Evolutionary conservation across 2,329 filamentous ascomycete species (phyloP).

Genomic region (Cytospora piceae): DNA sequence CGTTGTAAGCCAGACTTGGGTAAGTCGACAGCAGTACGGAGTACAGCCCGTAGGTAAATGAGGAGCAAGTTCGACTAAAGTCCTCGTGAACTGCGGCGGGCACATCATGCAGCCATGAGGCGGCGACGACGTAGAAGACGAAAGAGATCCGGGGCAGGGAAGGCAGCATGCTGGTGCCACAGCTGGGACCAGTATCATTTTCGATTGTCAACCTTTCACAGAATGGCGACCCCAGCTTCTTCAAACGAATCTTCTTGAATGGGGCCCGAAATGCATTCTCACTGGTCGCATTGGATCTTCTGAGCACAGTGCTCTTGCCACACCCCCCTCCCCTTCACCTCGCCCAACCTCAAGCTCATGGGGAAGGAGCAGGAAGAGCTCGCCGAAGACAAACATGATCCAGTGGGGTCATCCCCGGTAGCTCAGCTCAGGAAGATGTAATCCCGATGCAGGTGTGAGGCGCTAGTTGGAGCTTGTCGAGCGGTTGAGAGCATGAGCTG

Average conservation of each 20-base stretch:
- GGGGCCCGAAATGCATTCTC: no score
- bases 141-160: neutral
- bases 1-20: no score
- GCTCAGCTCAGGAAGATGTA: conserved; percentile 1
- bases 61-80: neutral
- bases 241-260: no score
- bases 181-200: neutral
- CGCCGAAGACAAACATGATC: neutral
- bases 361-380: neutral
- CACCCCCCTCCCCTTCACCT: no score
- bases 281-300: no score
- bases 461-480: neutral
- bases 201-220: neutral
- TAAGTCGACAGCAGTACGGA: neutral
- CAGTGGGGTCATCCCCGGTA: neutral
- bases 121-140: neutral
- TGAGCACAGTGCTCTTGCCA: no score
- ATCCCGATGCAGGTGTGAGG: conserved; percentile 19
- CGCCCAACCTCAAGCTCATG: no score
- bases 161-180: neutral
- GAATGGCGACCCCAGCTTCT: neutral
- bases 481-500: conserved; percentile 7
- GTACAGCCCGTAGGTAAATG: neutral
- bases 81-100: neutral
- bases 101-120: neutral